These are phyloP conservation scores for Radiomyces spectabilis DNA, from an alignment of 192 early-diverging fungal species.

Conservation along the genomic window DNA sequence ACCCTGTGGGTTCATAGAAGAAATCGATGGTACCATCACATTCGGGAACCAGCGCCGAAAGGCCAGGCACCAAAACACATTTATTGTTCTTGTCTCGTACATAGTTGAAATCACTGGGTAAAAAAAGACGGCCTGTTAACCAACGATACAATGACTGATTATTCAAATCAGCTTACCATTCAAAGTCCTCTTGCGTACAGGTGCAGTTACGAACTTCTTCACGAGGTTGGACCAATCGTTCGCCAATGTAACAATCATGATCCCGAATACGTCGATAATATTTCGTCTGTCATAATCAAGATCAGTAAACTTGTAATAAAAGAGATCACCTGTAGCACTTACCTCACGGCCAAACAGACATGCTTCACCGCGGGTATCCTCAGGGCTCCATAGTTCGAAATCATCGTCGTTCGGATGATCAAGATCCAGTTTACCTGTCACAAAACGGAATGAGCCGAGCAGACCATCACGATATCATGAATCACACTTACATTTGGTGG, in stretches of 20 bases:
- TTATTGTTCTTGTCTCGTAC: slow-evolving; percentile 50
- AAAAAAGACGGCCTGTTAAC: neutral
- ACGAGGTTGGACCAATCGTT: slow-evolving; percentile 53
- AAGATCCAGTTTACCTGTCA: slow-evolving; percentile 22
- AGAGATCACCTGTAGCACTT: neutral
- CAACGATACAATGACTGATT: neutral
- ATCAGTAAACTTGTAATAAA: slow-evolving; percentile 15
- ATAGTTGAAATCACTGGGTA: slow-evolving; percentile 66
- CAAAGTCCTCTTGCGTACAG: slow-evolving; percentile 76
- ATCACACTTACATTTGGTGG: slow-evolving; percentile 17
- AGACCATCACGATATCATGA: too few relatives aligned
- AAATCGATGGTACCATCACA: slow-evolving; percentile 50
- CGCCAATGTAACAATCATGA: slow-evolving; percentile 67
- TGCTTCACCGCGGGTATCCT: slow-evolving; percentile 39
- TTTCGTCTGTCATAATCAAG: slow-evolving; percentile 22
- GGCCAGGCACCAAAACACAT: slow-evolving; percentile 59
- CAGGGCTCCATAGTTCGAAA: slow-evolving; percentile 63
- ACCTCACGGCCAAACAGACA: slow-evolving; percentile 63
- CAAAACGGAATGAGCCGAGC: too few relatives aligned
- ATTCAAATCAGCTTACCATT: slow-evolving; percentile 47
- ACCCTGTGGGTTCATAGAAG: slow-evolving; percentile 64
- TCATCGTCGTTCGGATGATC: slow-evolving; percentile 44
- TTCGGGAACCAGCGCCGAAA: slow-evolving; percentile 42
- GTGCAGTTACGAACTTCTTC: slow-evolving; percentile 54
- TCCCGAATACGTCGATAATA: slow-evolving; percentile 68